Evolutionary conservation across 805 yeast species (phyloP).

Genomic region (Lachancea fermentati): DNA sequence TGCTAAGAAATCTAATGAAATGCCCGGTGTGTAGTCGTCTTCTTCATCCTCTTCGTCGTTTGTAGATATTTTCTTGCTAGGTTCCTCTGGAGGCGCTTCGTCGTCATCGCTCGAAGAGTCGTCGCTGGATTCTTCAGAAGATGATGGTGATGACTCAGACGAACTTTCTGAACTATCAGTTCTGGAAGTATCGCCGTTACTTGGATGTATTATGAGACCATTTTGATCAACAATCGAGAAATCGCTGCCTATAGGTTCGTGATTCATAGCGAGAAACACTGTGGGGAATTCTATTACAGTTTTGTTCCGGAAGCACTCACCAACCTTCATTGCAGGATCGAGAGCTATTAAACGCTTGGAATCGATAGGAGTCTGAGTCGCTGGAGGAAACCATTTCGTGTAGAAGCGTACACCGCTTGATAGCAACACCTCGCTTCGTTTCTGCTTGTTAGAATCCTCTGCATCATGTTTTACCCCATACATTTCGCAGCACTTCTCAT

Average conservation of each 20-base stretch:
- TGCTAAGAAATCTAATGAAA: conserved; percentile 21
- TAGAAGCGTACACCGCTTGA: conserved; percentile 20
- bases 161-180: neutral
- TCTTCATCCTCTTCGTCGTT: conserved; percentile 17
- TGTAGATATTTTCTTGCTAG: conserved; percentile 1
- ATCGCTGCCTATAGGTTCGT: neutral
- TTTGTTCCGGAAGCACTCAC: conserved; percentile 46
- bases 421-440: conserved; percentile 13
- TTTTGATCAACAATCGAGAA: neutral
- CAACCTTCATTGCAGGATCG: conserved; percentile 34
- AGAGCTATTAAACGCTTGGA: conserved; percentile 38
- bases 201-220: neutral
- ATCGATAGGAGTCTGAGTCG: conserved; percentile 27
- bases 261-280: conserved; percentile 36
- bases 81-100: conserved; percentile 11
- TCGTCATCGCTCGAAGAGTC: conserved; percentile 15
- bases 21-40: conserved; percentile 25
- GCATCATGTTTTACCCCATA: conserved; percentile 9
- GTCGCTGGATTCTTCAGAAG: conserved; percentile 4
- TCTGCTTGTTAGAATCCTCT: conserved; percentile 6
- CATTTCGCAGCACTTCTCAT: conserved; percentile 22
- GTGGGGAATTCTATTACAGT: conserved; percentile 78
- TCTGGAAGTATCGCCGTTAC: neutral
- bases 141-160: neutral
- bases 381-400: conserved; percentile 28